These are phyloP conservation scores for Blumeria graminis DNA, from an alignment of 2,329 filamentous ascomycete species.

Conservation along the genomic window DNA sequence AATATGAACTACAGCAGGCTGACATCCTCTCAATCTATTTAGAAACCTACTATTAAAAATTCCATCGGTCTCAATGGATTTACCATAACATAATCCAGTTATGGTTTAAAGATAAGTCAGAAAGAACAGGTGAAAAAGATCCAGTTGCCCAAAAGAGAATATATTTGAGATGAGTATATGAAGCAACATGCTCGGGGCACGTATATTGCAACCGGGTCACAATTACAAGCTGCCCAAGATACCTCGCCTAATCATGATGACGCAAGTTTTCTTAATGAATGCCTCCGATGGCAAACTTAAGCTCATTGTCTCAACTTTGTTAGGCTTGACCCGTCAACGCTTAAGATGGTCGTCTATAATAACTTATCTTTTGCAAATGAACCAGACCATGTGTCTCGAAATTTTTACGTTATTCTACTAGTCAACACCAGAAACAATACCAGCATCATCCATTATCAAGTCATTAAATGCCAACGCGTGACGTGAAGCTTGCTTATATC, in stretches of 20 bases:
- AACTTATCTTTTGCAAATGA: background rate
- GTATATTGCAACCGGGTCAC: too few relatives aligned
- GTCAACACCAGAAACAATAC: background rate
- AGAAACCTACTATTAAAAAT: background rate
- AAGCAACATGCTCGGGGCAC: too few relatives aligned
- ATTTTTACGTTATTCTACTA: background rate
- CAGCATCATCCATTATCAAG: background rate
- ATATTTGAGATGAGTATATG: background rate
- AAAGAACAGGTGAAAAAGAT: background rate
- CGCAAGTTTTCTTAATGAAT: background rate
- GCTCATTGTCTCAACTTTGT: background rate
- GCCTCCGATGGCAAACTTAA: background rate
- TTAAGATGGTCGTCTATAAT: background rate
- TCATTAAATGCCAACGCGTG: background rate
- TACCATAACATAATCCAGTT: too few relatives aligned
- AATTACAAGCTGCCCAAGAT: background rate
- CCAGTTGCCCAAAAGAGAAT: background rate
- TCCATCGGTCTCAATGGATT: conserved; percentile 1
- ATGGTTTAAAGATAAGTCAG: background rate
- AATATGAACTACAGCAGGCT: background rate
- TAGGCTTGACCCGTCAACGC: background rate
- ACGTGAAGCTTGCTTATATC: background rate
- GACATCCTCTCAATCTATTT: background rate
- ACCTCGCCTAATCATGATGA: background rate
- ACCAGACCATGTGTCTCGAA: background rate